Evolutionary conservation across 768 basidiomycete genomes (phyloP).

Genomic region (Paxillus involutus): DNA sequence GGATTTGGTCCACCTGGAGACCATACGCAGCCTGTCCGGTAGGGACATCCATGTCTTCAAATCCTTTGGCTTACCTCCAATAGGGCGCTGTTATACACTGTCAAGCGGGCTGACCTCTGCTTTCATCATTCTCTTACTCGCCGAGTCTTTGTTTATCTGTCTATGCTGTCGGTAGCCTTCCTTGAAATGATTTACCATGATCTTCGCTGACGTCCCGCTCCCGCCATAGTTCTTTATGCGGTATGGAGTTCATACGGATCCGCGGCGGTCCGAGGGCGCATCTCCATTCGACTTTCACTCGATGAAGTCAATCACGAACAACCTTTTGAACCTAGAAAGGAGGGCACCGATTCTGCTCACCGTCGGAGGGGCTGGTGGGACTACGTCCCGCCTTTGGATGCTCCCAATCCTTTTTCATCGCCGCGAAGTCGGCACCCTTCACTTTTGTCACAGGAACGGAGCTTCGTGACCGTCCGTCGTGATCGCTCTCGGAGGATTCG

Average conservation of each 20-base stretch:
- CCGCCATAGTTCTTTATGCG: slow-evolving; percentile 48
- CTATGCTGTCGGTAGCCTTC: slow-evolving; percentile 50
- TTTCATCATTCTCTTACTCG: slow-evolving; percentile 48
- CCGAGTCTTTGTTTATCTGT: slow-evolving; percentile 58
- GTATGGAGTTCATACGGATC: slow-evolving; percentile 53
- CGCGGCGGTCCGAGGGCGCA: slow-evolving; percentile 51
- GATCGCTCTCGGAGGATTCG: not conserved
- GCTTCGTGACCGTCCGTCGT: not conserved
- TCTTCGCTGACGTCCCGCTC: slow-evolving; percentile 7
- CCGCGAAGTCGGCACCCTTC: not conserved
- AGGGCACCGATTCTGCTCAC: slow-evolving; percentile 3
- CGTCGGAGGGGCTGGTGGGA: slow-evolving; percentile 55
- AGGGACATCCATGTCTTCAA: not conserved
- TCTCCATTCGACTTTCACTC: slow-evolving; percentile 50
- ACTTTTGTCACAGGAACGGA: slow-evolving; percentile 6
- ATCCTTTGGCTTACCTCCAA: not conserved
- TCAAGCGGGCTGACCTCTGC: slow-evolving; percentile 34
- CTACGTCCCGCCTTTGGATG: slow-evolving; percentile 39
- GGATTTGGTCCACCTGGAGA: slow-evolving; percentile 39
- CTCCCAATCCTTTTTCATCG: not conserved
- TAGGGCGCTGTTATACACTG: slow-evolving; percentile 50
- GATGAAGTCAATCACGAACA: slow-evolving; percentile 34
- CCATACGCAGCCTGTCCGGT: slow-evolving; percentile 51
- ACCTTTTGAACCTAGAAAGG: slow-evolving; percentile 6
- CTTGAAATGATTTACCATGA: not conserved